Base-by-base conservation (phyloP, 805 yeast species). In the Hanseniaspora hatyaiensis region DNA sequence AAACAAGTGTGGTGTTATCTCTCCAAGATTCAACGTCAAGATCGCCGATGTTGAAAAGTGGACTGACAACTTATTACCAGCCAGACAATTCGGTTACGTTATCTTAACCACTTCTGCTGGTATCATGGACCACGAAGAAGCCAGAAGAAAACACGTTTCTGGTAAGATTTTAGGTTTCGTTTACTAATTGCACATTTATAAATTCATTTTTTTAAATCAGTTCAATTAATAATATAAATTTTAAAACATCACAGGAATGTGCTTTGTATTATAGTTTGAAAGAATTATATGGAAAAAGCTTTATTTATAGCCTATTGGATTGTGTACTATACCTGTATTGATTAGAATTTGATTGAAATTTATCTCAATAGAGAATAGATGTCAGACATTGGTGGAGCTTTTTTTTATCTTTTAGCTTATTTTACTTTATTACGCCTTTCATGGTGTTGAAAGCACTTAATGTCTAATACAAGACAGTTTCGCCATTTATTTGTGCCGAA, bases 41-140 rank as follows among this genome's bases (percentile, higher is more conserved):
- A 80, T 89, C 59, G 81, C 73, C 68, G 96, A 88, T 71, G 82
- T 88, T 60, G 97, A 88, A 77, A 88, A 85, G 76, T 88, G 97
- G 97, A 86, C 95, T 63, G 94, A 81, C 72, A 86, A 88, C 84
- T 81, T 88, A 69, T 78, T 88, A 68, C 97, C 97, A 71, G 95
- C 97, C 60, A 86, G 97, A 82, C 97, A 88, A 75, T 89, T 88
- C 67, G 97, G 97, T 76, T 87, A 72, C 82, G 88, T 88, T 67
- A 84, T 88, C 73, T 80, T 88, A 70, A 89, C 97, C 74, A 88
- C 97, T 64, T 89, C 96, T 65, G 96, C 96, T 64, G 97, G 97
- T 77, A 88, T 88, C 66, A 87, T 88, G 95, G 96, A 89, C 80
- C 97, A 88, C 78, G 96, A 89, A 79, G 96, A 88, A 78, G 97